Base-by-base conservation (phyloP, 106 monocot genomes). In the Cymbidium sinense region DNA sequence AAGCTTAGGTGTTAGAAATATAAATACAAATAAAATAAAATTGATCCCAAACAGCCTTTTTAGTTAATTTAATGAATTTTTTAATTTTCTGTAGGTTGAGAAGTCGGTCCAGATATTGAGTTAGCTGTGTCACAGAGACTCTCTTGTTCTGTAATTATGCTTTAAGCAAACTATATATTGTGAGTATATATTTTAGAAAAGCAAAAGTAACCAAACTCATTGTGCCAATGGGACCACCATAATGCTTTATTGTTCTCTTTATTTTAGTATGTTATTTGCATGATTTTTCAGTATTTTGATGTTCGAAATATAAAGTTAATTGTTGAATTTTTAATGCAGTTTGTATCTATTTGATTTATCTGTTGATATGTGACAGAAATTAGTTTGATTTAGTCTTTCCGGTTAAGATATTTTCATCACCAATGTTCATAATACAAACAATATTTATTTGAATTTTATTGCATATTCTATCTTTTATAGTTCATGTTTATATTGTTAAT, bases 51-150 rank as follows among this genome's bases (percentile, higher is more conserved):
- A 0, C 51, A 8, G 51, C 64, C 19, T 27, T 28, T 10, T 1
- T 28, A 34, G 28, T 3, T 27, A 25, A 74, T 35, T 9, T 9
- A 74, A 36, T 1, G 23, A 74, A 43, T 20, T 31, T 76, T 34
- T 34, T 19, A n/a, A n/a, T 55, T 55, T 7, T 54, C 55, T 76
- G 54, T 41, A 76, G 76, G 52, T 13, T 54, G 10, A 76, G 76
- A 76, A 76, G 76, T 54, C 52, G 76, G 11, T 76, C 52, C 19
- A 76, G 54, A 76, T 75, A 75, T n/a, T 75, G 75, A 75, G 37
- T 37, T 71, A 19, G 20, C 21, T 39, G 23, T 1, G 13, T 13
- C 2, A 2, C 2, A 13, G 9, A 25, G 61, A 23, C 21, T 54
- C 20, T 61, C 2, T 6, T 5, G 61, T 10, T 61, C 61, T 61